Evolutionary conservation across 352 stramenopile genomes (phyloP).

Genomic region (Phytophthora ohioensis): DNA sequence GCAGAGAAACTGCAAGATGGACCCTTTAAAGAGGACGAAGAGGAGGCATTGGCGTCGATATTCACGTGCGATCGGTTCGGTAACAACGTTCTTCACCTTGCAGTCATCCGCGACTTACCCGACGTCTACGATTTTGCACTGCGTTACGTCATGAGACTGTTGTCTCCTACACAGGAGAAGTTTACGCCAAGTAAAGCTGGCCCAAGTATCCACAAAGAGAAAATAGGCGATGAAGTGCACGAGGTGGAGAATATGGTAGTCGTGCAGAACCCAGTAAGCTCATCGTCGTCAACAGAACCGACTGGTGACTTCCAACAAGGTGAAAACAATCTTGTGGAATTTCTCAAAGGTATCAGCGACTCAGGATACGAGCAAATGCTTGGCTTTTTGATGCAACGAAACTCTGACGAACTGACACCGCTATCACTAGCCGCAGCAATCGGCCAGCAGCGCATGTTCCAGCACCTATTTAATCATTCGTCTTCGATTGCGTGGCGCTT

Average conservation of each 20-base stretch:
- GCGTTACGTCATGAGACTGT: slow-evolving; percentile 50
- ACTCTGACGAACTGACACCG: slow-evolving; percentile 60
- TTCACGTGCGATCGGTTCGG: slow-evolving; percentile 63
- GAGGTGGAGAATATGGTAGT: slow-evolving; percentile 29
- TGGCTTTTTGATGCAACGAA: slow-evolving; percentile 56
- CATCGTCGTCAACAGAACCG: slow-evolving; percentile 4
- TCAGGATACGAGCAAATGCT: slow-evolving; percentile 43
- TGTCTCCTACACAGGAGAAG: slow-evolving; percentile 16
- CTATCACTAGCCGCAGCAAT: slow-evolving; percentile 65
- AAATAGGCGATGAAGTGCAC: slow-evolving; percentile 8
- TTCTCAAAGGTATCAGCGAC: slow-evolving; percentile 45
- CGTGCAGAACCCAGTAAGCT: background rate
- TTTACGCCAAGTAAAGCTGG: slow-evolving; percentile 6
- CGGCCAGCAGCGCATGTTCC: slow-evolving; percentile 62
- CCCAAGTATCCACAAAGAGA: slow-evolving; percentile 3
- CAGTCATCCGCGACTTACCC: slow-evolving; percentile 63
- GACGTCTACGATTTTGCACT: slow-evolving; percentile 70
- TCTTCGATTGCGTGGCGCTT: slow-evolving; percentile 62
- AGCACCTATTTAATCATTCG: slow-evolving; percentile 60
- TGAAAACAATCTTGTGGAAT: slow-evolving; percentile 40
- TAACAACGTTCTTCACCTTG: slow-evolving; percentile 71
- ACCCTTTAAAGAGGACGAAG: slow-evolving; percentile 3
- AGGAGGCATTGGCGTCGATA: slow-evolving; percentile 40
- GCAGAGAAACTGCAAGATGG: slow-evolving; percentile 36
- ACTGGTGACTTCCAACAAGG: slow-evolving; percentile 10